Conservation (phyloP, 768 basidiomycete species). For the Hydnomerulius pinastri region DNA sequence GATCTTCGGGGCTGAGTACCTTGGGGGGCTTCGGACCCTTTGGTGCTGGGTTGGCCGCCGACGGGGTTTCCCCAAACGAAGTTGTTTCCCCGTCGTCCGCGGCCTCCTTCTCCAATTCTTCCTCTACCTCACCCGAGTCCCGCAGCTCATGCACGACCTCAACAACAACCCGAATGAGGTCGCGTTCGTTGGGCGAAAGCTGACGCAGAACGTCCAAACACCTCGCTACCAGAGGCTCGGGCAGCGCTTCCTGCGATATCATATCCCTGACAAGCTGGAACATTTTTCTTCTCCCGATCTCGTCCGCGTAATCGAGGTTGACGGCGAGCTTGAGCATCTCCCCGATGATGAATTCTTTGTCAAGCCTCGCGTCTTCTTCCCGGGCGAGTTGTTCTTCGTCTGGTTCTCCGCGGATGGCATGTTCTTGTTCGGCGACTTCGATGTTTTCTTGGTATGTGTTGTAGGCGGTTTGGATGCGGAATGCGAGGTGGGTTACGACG, state of each 20-base stretch:
- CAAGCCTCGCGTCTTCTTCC: slow-evolving; percentile 49
- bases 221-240: slow-evolving; percentile 64
- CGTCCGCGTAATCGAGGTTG: slow-evolving; percentile 87
- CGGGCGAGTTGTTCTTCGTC: slow-evolving; percentile 39
- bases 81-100: slow-evolving; percentile 38
- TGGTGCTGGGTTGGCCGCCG: slow-evolving; percentile 17
- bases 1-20: slow-evolving; percentile 59
- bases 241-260: slow-evolving; percentile 71
- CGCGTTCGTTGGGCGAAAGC: slow-evolving; percentile 73
- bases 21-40: slow-evolving; percentile 30
- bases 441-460: slow-evolving; percentile 57
- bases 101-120: slow-evolving; percentile 34
- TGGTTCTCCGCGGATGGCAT: slow-evolving; percentile 26
- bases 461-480: slow-evolving; percentile 68
- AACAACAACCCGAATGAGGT: slow-evolving; percentile 86
- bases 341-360: slow-evolving; percentile 68
- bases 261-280: slow-evolving; percentile 84
- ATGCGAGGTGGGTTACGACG: slow-evolving; percentile 82
- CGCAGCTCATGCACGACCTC: slow-evolving; percentile 85
- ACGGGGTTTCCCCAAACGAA: slow-evolving; percentile 31
- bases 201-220: slow-evolving; percentile 84
- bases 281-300: slow-evolving; percentile 88
- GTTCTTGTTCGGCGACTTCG: slow-evolving; percentile 42
- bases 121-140: slow-evolving; percentile 42
- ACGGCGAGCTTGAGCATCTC: slow-evolving; percentile 82